phyloP scores from a whole-genome alignment of 2,329 filamentous ascomycete genomes.

The Colletotrichum falcatum region DNA sequence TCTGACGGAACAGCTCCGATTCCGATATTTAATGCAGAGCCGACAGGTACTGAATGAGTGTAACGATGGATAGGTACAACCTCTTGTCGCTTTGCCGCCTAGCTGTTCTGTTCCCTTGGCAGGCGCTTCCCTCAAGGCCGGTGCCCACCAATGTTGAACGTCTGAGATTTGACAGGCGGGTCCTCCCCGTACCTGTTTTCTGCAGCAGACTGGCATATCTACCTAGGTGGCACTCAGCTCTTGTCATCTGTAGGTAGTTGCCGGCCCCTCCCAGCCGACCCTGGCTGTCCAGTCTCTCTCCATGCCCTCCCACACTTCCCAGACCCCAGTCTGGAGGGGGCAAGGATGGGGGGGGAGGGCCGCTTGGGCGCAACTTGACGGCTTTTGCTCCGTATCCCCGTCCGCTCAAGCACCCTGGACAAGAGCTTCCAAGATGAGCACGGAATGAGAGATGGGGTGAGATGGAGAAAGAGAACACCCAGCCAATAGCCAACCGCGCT shows the following conservation, averaged over 20 bases:
- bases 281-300: conserved; percentile 31
- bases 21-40: background rate
- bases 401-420: conserved; percentile 23
- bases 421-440: conserved; percentile 36
- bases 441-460: conserved; percentile 37
- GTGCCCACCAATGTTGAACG: conserved; percentile 29
- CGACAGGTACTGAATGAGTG: conserved; percentile 1
- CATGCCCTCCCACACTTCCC: conserved; percentile 31
- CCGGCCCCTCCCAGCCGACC: conserved; percentile 36
- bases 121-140: conserved; percentile 24
- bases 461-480: conserved; percentile 35
- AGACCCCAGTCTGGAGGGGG: conserved; percentile 26
- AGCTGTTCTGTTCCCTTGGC: conserved; percentile 11
- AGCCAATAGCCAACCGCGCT: conserved; percentile 29
- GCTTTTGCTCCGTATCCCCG: conserved; percentile 24
- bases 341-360: conserved; percentile 32
- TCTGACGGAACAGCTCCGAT: conserved; percentile 6
- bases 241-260: conserved; percentile 30
- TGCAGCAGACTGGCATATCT: conserved; percentile 36
- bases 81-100: conserved; percentile 5
- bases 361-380: conserved; percentile 24
- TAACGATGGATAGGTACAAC: background rate
- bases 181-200: conserved; percentile 30
- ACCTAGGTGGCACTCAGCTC: conserved; percentile 11
- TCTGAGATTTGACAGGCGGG: conserved; percentile 21